Evolutionary conservation across 2,329 filamentous ascomycete species (phyloP).

Genomic region (Talaromyces sp.): DNA sequence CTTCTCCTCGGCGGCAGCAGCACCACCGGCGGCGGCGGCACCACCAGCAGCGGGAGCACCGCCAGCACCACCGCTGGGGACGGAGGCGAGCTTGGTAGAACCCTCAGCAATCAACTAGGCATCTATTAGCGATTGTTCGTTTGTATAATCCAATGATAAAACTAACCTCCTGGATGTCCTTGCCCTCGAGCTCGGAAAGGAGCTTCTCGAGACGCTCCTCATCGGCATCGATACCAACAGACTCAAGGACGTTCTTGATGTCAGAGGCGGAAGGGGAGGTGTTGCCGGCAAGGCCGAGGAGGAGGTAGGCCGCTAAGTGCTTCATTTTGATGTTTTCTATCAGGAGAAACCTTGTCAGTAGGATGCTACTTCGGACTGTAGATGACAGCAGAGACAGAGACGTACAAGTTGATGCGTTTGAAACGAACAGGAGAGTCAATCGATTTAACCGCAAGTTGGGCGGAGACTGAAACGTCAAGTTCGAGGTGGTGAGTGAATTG

Average conservation of each 20-base stretch:
- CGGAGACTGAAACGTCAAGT: conserved; percentile 99
- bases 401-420: conserved; percentile 28
- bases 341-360: not conserved
- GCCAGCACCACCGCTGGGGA: conserved; percentile 81
- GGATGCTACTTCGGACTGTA: not conserved
- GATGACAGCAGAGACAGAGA: conserved; percentile 12
- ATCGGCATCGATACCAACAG: conserved; percentile 94
- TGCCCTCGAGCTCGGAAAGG: conserved; percentile 68
- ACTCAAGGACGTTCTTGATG: conserved; percentile 82
- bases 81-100: conserved; percentile 90
- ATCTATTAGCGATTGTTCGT: conserved; percentile 17
- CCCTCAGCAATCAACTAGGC: conserved; percentile 83
- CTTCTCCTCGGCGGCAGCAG: conserved; percentile 57
- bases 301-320: conserved; percentile 98
- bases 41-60: conserved; percentile 62
- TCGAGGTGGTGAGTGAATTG: conserved; percentile 48
- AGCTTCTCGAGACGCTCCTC: conserved; percentile 80
- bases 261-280: conserved; percentile 78
- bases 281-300: conserved; percentile 93
- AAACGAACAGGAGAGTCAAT: conserved; percentile 70
- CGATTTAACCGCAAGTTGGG: conserved; percentile 97
- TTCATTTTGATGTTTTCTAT: conserved; percentile 73
- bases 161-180: conserved; percentile 82
- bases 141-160: not conserved
- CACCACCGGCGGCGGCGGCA: conserved; percentile 64